Evolutionary conservation across 2,329 filamentous ascomycete genomes (phyloP), one percentile per base, ranked within the genome.

Genomic region (Massarina eburnea): DNA sequence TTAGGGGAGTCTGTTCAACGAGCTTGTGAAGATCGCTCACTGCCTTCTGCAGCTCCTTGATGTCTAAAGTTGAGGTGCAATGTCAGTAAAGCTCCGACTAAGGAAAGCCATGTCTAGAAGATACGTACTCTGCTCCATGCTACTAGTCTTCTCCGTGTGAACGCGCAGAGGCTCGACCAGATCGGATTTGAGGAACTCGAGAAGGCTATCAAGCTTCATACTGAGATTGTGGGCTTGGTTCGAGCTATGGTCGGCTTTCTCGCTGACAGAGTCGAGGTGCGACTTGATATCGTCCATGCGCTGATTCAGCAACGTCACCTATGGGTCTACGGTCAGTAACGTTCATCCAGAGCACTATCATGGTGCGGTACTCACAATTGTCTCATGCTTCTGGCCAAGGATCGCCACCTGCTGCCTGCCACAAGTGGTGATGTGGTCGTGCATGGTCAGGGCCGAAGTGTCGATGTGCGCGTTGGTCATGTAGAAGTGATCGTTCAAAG

Each of bases 391-490:
- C n/a, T 46, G 32, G 7, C 44, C 45, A 15, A 51, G 40, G 19
- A 34, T 27, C 18, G 20, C 44, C 24, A 44, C 46, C 17, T 52
- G 47, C 10, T 59, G 41, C 39, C 55, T 48, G 24, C 46, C 54
- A 32, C 50, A 41, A 20, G 42, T 41, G 12, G 53, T 49, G 3
- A 67, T 44, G 26, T 51, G 41, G 37, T 67, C 64, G 43, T 59
- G 64, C 0, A 58, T 54, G 6, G 55, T 62, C 33, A 62, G 58
- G 27, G 55, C 62, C 1, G 64, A 51, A 6, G 64, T 57, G 29
- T 69, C 67, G 17, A 71, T 59, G 50, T 71, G 68, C 39, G 64
- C 58, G 39, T 70, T 67, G 8, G 58, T 59, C 58, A 67, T 66
- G 48, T 52, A 61, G 52, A 71, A 70, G 43, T 68, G 65, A n/a